Evolutionary conservation across 2,329 filamentous ascomycete genomes (phyloP).

Genomic region (Cercospora sesami): DNA sequence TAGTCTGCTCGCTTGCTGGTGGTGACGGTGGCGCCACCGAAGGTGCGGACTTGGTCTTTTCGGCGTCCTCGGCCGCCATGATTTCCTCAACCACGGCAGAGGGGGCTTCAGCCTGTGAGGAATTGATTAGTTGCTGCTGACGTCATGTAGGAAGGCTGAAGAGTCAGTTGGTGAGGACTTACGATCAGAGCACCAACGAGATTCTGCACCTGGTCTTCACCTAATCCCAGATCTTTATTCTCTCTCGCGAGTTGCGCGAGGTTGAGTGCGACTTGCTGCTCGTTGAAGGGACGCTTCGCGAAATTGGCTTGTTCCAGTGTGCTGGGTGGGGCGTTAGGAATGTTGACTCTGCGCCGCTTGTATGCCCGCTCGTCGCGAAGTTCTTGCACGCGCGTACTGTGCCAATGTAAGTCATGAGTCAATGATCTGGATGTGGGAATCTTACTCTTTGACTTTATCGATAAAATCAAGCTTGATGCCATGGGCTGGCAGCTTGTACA

Average conservation of each 20-base stretch:
- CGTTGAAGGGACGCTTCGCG: constrained; percentile 54
- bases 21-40: constrained; percentile 33
- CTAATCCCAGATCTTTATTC: constrained; percentile 52
- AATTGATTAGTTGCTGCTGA: constrained; percentile 32
- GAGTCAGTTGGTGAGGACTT: constrained; percentile 43
- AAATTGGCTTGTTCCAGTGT: constrained; percentile 41
- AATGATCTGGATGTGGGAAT: not conserved
- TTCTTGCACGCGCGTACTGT: constrained; percentile 30
- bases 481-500: constrained; percentile 48
- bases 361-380: constrained; percentile 26
- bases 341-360: constrained; percentile 20
- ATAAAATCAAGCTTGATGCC: constrained; percentile 62
- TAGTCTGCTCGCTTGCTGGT: constrained; percentile 37
- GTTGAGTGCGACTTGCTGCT: constrained; percentile 67
- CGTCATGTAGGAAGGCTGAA: constrained; percentile 25
- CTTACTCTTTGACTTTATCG: constrained; percentile 55
- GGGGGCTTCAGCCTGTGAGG: constrained; percentile 45
- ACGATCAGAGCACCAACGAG: constrained; percentile 65
- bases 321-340: constrained; percentile 16
- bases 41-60: constrained; percentile 28
- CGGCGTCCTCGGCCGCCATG: constrained; percentile 36
- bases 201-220: constrained; percentile 46
- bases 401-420: constrained; percentile 16
- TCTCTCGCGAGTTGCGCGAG: constrained; percentile 59
- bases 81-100: constrained; percentile 44